phyloP scores from a whole-genome alignment of 2,329 filamentous ascomycete genomes.

The Alternaria postmessia region DNA sequence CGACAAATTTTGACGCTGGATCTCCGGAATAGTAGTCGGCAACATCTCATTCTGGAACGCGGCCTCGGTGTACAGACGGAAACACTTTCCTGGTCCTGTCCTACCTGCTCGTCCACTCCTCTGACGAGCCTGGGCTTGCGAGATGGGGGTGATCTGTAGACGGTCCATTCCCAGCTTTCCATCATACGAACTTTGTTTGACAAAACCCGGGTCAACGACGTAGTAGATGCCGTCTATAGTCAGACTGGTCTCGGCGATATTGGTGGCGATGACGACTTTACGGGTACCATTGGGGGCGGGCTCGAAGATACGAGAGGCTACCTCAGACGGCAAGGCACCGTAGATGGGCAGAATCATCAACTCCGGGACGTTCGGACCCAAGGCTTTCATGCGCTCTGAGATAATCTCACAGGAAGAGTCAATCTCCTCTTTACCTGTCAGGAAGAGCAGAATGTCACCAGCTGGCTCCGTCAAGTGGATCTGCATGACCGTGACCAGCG shows the following conservation, averaged over 20 bases:
- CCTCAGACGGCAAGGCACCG: conserved; percentile 88
- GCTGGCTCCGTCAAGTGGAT: conserved; percentile 92
- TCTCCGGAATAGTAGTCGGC: conserved; percentile 94
- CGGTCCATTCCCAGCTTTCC: conserved; percentile 98
- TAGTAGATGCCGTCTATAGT: conserved; percentile 99
- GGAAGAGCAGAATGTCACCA: conserved; percentile 94
- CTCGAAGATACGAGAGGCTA: conserved; percentile 94
- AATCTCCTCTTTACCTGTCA: conserved; percentile 98
- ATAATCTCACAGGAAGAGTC: conserved; percentile 93
- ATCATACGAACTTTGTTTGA: conserved; percentile 97
- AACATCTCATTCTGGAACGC: conserved; percentile 98
- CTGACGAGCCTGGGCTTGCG: conserved; percentile 95
- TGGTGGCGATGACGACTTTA: conserved; percentile 97
- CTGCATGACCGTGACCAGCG: conserved; percentile 96
- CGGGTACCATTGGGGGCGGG: conserved; percentile 84
- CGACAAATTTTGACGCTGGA: conserved; percentile 91
- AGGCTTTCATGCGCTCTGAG: conserved; percentile 93
- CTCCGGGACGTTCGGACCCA: conserved; percentile 90
- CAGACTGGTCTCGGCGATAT: conserved; percentile 97
- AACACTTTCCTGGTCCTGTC: conserved; percentile 89
- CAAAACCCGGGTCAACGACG: conserved; percentile 95
- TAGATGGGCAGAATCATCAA: conserved; percentile 96
- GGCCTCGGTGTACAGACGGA: conserved; percentile 92
- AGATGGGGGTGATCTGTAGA: conserved; percentile 93
- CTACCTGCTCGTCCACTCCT: conserved; percentile 90